phyloP scores from a whole-genome alignment of 805 yeast genomes.

The Vanderwaltozyma tropicalis region DNA sequence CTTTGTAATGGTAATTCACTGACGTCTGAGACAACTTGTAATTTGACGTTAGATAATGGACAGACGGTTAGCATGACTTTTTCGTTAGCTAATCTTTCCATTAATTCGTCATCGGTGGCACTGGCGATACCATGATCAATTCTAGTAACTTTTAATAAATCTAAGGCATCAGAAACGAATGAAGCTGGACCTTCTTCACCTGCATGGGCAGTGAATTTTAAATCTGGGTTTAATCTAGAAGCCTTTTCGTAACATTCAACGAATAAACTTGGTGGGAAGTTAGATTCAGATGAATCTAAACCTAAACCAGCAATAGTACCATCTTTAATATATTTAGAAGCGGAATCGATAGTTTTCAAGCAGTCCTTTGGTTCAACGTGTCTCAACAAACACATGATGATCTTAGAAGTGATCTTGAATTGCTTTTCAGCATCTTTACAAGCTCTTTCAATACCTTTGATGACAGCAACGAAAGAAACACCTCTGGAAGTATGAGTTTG shows the following conservation, averaged over 20 bases:
- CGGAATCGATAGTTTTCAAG: constrained; percentile 43
- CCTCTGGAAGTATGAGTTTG: constrained; percentile 73
- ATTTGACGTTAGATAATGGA: constrained; percentile 66
- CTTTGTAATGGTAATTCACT: constrained; percentile 53
- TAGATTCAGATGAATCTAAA: constrained; percentile 70
- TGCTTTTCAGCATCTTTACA: constrained; percentile 49
- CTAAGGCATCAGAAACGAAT: constrained; percentile 50
- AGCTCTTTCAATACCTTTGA: constrained; percentile 59
- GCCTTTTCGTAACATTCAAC: constrained; percentile 49
- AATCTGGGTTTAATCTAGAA: constrained; percentile 38
- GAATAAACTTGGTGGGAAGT: constrained; percentile 66
- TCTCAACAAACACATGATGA: constrained; percentile 75
- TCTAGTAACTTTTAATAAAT: constrained; percentile 50
- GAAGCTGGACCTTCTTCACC: constrained; percentile 82
- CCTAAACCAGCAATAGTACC: constrained; percentile 69
- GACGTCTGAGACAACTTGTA: constrained; percentile 63
- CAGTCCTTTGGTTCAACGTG: constrained; percentile 58
- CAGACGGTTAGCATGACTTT: constrained; percentile 59
- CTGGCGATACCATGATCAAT: constrained; percentile 77
- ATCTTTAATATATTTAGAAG: constrained; percentile 40
- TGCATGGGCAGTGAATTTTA: constrained; percentile 73
- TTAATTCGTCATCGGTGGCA: constrained; percentile 40
- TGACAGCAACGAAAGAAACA: constrained; percentile 46
- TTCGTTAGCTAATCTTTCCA: constrained; percentile 46
- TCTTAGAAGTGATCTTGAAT: constrained; percentile 53